These are phyloP conservation scores for Suzukiozyma palmioleophila DNA, from an alignment of 1,139 yeast genomes.

Conservation along the genomic window DNA sequence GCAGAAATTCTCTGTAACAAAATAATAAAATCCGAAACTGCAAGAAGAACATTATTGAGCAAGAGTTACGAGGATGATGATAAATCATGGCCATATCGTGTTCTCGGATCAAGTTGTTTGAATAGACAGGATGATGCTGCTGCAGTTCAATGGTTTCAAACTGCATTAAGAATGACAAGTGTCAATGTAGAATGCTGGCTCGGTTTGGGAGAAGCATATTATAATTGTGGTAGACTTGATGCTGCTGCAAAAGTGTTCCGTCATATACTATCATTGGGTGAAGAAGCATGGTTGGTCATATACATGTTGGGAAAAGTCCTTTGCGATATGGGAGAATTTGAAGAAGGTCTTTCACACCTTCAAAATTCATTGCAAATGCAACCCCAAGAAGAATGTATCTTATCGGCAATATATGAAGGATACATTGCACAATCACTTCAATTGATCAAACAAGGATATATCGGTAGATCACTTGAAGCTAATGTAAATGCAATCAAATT, in stretches of 20 bases:
- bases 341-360: conserved; percentile 28
- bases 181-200: conserved; percentile 80
- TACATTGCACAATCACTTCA: conserved; percentile 50
- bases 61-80: conserved; percentile 19
- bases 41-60: conserved; percentile 46
- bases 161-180: conserved; percentile 67
- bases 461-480: conserved; percentile 49
- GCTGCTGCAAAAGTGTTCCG: conserved; percentile 83
- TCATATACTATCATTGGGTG: conserved; percentile 53
- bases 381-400: conserved; percentile 54
- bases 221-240: conserved; percentile 76
- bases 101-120: conserved; percentile 73
- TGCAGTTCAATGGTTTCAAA: conserved; percentile 87
- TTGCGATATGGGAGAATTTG: conserved; percentile 37
- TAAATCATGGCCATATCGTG: conserved; percentile 78
- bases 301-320: conserved; percentile 67
- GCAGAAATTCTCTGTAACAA: conserved; percentile 72
- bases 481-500: conserved; percentile 45
- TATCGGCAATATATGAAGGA: conserved; percentile 55
- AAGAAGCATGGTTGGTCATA: conserved; percentile 49
- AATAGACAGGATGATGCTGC: conserved; percentile 70
- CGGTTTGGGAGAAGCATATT: conserved; percentile 91
- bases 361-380: conserved; percentile 35
- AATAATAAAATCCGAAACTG: conserved; percentile 58
- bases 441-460: conserved; percentile 57